phyloP scores from a whole-genome alignment of 192 early-diverging fungal genomes.

The Hyaloraphidium curvatum region DNA sequence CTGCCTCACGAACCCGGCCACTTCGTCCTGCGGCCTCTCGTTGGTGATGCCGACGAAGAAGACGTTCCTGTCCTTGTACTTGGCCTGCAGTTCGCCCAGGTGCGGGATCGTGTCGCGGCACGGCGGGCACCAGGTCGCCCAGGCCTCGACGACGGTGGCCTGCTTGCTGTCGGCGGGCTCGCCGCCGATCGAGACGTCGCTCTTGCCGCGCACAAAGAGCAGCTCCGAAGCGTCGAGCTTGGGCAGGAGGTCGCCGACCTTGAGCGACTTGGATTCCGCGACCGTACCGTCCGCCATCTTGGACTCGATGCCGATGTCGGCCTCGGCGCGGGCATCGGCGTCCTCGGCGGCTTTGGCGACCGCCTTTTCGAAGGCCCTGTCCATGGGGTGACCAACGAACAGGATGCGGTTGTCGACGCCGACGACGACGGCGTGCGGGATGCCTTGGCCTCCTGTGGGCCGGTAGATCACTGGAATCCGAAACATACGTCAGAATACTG shows the following conservation, averaged over 20 bases:
- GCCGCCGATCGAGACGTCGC: too few species aligned
- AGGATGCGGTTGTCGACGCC: too few species aligned
- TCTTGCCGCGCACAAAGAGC: too few species aligned
- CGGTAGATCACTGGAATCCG: too few species aligned
- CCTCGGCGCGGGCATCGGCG: not conserved
- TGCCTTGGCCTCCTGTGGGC: not conserved
- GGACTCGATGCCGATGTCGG: too few species aligned
- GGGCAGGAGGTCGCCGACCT: too few species aligned
- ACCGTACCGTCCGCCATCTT: too few species aligned
- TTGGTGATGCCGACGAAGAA: not conserved
- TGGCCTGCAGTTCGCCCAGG: not conserved
- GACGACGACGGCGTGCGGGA: slow-evolving; percentile 1
- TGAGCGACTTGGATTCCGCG: too few species aligned
- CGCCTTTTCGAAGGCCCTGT: not conserved
- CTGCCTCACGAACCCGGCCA: not conserved
- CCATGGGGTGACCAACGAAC: slow-evolving; percentile 5
- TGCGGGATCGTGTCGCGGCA: slow-evolving; percentile 2
- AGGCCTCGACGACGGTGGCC: too few species aligned
- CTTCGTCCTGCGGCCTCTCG: not conserved
- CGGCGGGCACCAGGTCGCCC: slow-evolving; percentile 2
- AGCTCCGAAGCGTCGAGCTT: too few species aligned
- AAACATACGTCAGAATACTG: too few species aligned
- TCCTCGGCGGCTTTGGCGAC: not conserved
- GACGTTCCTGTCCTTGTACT: not conserved
- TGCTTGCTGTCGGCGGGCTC: too few species aligned